Evolutionary conservation across 2,329 filamentous ascomycete species (phyloP).

Genomic region (Monilinia vaccinii-corymbosi): DNA sequence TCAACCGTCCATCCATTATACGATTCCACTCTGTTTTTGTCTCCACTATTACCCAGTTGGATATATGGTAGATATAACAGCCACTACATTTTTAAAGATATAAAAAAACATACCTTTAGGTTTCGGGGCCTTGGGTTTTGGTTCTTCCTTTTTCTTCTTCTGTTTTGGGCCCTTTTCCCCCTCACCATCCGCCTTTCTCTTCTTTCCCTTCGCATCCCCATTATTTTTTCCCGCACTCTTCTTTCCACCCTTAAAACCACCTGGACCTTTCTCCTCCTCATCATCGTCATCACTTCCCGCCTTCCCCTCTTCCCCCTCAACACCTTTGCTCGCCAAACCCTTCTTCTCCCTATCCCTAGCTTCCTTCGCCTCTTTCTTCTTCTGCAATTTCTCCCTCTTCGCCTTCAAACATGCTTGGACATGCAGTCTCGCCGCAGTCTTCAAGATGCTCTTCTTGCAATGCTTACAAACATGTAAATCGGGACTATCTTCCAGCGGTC

Average conservation of each 20-base stretch:
- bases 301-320: slow-evolving; percentile 28
- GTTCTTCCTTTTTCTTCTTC: slow-evolving; percentile 94
- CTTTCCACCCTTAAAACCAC: slow-evolving; percentile 38
- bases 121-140: slow-evolving; percentile 73
- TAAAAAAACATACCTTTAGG: slow-evolving; percentile 58
- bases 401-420: slow-evolving; percentile 75
- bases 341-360: slow-evolving; percentile 34
- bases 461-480: slow-evolving; percentile 85
- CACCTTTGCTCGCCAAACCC: slow-evolving; percentile 30
- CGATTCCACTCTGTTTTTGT: background rate
- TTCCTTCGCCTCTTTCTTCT: slow-evolving; percentile 31
- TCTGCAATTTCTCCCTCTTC: slow-evolving; percentile 30
- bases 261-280: slow-evolving; percentile 30
- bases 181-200: slow-evolving; percentile 66
- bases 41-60: background rate
- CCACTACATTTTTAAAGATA: background rate
- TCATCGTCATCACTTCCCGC: slow-evolving; percentile 35
- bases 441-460: slow-evolving; percentile 82
- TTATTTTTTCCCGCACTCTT: slow-evolving; percentile 61
- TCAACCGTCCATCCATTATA: background rate
- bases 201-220: slow-evolving; percentile 55
- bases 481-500: slow-evolving; percentile 69
- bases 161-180: slow-evolving; percentile 75
- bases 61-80: background rate
- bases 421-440: slow-evolving; percentile 66